Evolutionary conservation across 768 basidiomycete genomes (phyloP).

Genomic region (Agaricus subrufescens): DNA sequence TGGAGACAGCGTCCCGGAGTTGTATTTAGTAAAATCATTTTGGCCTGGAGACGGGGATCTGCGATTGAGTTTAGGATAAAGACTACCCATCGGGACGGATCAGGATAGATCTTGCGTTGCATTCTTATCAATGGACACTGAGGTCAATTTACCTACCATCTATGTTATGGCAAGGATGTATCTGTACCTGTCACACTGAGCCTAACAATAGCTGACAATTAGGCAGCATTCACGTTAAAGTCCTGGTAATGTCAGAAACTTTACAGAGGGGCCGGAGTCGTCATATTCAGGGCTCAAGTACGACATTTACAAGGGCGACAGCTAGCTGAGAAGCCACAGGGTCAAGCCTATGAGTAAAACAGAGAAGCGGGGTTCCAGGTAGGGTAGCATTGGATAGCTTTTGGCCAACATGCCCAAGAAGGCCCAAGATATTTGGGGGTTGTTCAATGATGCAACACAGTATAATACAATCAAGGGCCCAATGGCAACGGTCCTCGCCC

Average conservation of each 20-base stretch:
- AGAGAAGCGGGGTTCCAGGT: background rate
- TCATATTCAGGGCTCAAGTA: too few species aligned
- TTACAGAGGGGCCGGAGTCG: too few species aligned
- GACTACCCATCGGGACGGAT: background rate
- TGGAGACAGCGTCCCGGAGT: background rate
- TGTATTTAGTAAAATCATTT: background rate
- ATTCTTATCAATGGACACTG: background rate
- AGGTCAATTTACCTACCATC: background rate
- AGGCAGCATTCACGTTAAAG: background rate
- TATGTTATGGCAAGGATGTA: too few species aligned
- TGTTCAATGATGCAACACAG: background rate
- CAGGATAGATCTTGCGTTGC: conserved; percentile 8
- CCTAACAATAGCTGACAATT: conserved; percentile 3
- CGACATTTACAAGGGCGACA: background rate
- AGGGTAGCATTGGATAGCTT: too few species aligned
- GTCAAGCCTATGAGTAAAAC: background rate
- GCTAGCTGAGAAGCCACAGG: background rate
- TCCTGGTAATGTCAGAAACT: background rate
- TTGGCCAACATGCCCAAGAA: too few species aligned
- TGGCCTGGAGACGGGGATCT: conserved; percentile 6
- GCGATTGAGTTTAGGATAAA: background rate
- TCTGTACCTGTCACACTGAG: conserved; percentile 3
- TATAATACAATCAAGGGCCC: background rate
- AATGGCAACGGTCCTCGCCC: conserved; percentile 7
- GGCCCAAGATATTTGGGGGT: background rate